Conservation (phyloP, 1,284 basidiomycete species). For the Taiwanofungus camphoratus region DNA sequence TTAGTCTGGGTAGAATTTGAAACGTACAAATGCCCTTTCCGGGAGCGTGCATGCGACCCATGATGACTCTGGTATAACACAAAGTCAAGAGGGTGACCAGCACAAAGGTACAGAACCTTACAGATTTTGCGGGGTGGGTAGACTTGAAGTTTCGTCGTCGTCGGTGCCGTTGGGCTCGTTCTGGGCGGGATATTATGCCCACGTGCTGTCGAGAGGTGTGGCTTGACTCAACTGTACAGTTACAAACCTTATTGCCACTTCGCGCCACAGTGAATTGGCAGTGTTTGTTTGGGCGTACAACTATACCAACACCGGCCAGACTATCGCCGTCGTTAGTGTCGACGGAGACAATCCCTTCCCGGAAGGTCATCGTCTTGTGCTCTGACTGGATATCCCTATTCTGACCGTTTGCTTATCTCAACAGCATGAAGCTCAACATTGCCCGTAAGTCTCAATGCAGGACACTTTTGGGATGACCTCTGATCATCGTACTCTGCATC, state of each 20-base stretch:
- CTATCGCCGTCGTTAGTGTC: conserved; percentile 31
- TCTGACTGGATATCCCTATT: conserved; percentile 2
- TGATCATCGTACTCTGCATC: conserved; percentile 15
- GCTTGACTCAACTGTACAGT: conserved; percentile 36
- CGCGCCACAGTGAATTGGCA: conserved; percentile 18
- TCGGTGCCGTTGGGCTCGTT: conserved; percentile 32
- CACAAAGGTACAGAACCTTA: conserved; percentile 20
- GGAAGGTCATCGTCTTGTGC: conserved; percentile 22
- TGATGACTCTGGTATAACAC: conserved; percentile 36
- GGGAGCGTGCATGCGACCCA: conserved; percentile 97
- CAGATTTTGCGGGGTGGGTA: conserved; percentile 30
- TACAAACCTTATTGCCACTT: conserved; percentile 36
- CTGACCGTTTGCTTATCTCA: conserved; percentile 2
- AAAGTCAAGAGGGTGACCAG: conserved; percentile 12
- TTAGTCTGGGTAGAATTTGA: conserved; percentile 3
- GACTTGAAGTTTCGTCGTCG: conserved; percentile 40
- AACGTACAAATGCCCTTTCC: conserved; percentile 94
- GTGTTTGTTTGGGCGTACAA: conserved; percentile 23
- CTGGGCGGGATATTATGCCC: conserved; percentile 17
- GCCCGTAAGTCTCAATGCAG: conserved; percentile 65
- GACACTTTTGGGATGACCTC: conserved; percentile 7
- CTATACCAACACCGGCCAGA: conserved; percentile 30
- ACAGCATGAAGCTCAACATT: conserved; percentile 93
- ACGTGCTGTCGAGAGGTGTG: conserved; percentile 34
- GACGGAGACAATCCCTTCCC: conserved; percentile 32